A percentile compares a stretch with the other conserved stretches of the same genome.
Conservation (phyloP, 169 alveolate genomes). For the Toxoplasma gondii region DNA sequence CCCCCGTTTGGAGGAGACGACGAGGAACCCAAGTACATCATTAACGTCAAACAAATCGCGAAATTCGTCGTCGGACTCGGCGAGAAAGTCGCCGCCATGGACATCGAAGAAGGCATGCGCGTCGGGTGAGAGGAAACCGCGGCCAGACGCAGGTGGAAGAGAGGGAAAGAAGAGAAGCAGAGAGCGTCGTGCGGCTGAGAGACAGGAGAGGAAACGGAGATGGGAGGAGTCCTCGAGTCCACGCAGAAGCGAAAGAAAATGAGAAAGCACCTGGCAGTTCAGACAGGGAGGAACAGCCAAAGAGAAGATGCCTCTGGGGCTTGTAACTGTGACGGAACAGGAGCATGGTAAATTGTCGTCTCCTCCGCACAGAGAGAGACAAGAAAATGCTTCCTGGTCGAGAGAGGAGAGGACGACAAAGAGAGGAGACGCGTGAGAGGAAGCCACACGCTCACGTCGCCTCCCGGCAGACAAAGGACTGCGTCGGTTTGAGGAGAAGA, state of each 20-base stretch:
- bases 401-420: too few relatives aligned
- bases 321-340: too few relatives aligned
- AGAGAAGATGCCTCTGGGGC: background rate
- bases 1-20: constrained; percentile 82
- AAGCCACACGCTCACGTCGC: too few relatives aligned
- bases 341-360: too few relatives aligned
- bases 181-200: background rate
- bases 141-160: background rate
- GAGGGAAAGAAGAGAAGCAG: background rate
- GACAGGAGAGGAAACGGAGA: background rate
- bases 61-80: constrained; percentile 98
- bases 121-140: constrained; percentile 90
- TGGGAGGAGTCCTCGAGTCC: too few relatives aligned
- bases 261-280: background rate
- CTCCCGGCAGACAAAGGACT: too few relatives aligned
- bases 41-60: constrained; percentile 95
- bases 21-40: constrained; percentile 93
- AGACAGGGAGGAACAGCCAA: background rate
- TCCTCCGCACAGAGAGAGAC: too few relatives aligned
- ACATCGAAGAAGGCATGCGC: constrained; percentile 99
- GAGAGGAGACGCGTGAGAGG: too few relatives aligned
- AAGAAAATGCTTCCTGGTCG: too few relatives aligned
- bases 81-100: constrained; percentile 99
- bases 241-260: background rate
- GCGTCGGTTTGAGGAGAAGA: too few relatives aligned